Conservation (phyloP, 1,284 basidiomycete species). For the Puccinia triticina region DNA sequence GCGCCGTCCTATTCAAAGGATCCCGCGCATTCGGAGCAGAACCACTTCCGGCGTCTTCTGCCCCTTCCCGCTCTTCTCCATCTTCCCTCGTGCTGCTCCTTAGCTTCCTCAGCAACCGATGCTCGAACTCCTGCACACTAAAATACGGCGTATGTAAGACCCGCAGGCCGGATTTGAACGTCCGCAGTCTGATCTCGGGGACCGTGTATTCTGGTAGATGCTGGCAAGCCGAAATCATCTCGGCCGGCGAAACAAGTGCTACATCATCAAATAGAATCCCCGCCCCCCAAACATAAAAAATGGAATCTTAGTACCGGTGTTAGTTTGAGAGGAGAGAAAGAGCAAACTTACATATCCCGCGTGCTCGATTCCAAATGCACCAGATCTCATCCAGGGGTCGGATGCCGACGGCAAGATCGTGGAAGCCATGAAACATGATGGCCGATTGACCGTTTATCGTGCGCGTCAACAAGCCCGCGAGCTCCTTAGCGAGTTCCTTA, state of each 20-base stretch:
- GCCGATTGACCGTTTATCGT: slow-evolving; percentile 61
- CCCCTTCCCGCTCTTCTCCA: neutral
- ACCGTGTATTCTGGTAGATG: slow-evolving; percentile 21
- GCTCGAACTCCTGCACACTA: neutral
- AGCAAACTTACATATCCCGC: slow-evolving; percentile 77
- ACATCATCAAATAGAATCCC: neutral
- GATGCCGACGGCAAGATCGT: slow-evolving; percentile 66
- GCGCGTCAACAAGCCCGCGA: slow-evolving; percentile 72
- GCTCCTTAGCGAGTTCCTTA: slow-evolving; percentile 79
- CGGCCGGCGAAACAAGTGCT: slow-evolving; percentile 35
- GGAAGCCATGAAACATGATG: slow-evolving; percentile 21
- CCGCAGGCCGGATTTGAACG: slow-evolving; percentile 32
- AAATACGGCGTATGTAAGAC: slow-evolving; percentile 25
- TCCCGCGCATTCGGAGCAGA: neutral
- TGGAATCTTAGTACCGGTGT: neutral
- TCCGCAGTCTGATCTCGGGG: slow-evolving; percentile 24
- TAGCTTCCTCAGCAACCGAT: slow-evolving; percentile 6
- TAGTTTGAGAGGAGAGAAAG: neutral
- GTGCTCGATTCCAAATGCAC: slow-evolving; percentile 94
- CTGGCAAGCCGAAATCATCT: slow-evolving; percentile 29
- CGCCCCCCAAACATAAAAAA: neutral
- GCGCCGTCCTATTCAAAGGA: neutral
- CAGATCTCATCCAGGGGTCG: slow-evolving; percentile 91
- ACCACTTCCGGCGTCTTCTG: too few relatives aligned
- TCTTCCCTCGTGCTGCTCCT: neutral